A percentile compares a stretch with the other conserved stretches of the same genome.
These are phyloP conservation scores for Plantago coronopus DNA, from an alignment of 305 asterid genomes.

Conservation along the genomic window DNA sequence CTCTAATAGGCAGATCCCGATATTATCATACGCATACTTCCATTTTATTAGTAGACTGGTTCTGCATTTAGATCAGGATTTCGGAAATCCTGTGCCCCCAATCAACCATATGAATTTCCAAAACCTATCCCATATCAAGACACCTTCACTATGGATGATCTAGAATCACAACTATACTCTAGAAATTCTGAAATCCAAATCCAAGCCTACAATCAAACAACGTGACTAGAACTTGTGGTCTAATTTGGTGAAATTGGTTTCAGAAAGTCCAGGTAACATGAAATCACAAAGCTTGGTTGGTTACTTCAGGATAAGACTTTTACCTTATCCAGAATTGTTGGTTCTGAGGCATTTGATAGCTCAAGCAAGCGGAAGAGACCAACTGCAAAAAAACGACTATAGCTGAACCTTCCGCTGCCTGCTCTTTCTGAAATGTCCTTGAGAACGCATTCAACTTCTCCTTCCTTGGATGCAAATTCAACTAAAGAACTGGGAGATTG, in stretches of 20 bases:
- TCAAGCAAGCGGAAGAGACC: conserved; percentile 97
- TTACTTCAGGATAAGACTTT: not conserved
- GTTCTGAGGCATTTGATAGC: conserved; percentile 85
- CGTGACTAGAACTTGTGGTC: no score
- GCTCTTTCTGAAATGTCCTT: conserved; percentile 92
- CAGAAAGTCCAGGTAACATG: not conserved
- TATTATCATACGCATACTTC: no score
- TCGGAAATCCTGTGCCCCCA: no score
- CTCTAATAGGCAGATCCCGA: no score
- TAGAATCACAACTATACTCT: no score
- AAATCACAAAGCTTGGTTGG: not conserved
- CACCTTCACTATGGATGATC: no score
- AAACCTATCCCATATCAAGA: no score
- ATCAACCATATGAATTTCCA: no score
- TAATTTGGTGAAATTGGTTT: not conserved
- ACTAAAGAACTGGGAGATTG: conserved; percentile 66
- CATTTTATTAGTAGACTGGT: no score
- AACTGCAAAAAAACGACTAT: conserved; percentile 91
- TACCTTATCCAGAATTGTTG: conserved; percentile 82
- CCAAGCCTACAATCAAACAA: no score
- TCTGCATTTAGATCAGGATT: no score
- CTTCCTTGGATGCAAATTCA: conserved; percentile 74
- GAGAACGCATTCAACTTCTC: conserved; percentile 69
- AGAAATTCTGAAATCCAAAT: no score
- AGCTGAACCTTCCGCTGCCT: conserved; percentile 67